These are phyloP conservation scores for Chaetomium tenue DNA, from an alignment of 495 filamentous ascomycete genomes.

Conservation along the genomic window DNA sequence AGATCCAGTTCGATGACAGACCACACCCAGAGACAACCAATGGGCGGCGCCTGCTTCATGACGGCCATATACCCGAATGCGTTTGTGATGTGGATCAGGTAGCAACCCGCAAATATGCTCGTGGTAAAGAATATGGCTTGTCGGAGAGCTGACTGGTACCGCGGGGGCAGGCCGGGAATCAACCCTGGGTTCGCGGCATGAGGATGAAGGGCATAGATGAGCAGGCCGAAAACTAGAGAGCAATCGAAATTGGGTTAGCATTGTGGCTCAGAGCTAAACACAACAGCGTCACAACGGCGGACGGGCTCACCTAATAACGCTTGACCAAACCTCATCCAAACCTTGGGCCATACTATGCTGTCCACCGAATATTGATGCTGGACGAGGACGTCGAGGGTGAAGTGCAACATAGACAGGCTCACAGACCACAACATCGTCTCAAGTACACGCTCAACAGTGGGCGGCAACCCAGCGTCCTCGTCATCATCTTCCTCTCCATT, in stretches of 20 bases:
- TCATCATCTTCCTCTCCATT: conserved; percentile 29
- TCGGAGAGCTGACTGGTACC: conserved; percentile 47
- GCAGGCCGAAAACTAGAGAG: conserved; percentile 57
- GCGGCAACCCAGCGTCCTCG: conserved; percentile 35
- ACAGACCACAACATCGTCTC: conserved; percentile 66
- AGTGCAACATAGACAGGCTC: conserved; percentile 75
- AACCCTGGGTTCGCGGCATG: conserved; percentile 45
- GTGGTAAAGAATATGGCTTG: conserved; percentile 61
- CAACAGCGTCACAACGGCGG: neutral
- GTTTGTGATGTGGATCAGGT: conserved; percentile 79
- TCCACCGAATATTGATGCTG: conserved; percentile 82
- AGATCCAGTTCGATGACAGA: conserved; percentile 83
- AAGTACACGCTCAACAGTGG: conserved; percentile 51
- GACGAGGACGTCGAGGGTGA: conserved; percentile 86
- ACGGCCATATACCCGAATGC: conserved; percentile 74
- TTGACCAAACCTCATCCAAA: conserved; percentile 52
- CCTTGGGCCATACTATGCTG: conserved; percentile 54
- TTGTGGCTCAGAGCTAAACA: neutral
- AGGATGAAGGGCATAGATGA: conserved; percentile 60
- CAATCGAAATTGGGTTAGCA: conserved; percentile 14
- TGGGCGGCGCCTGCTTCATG: conserved; percentile 85
- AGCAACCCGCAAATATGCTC: conserved; percentile 62
- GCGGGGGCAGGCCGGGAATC: conserved; percentile 45
- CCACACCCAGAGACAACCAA: conserved; percentile 96
- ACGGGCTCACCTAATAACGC: conserved; percentile 49